Evolutionary conservation across 2,329 filamentous ascomycete genomes (phyloP), one percentile per base, ranked within the genome.

Genomic region (Elsinoe perseae): DNA sequence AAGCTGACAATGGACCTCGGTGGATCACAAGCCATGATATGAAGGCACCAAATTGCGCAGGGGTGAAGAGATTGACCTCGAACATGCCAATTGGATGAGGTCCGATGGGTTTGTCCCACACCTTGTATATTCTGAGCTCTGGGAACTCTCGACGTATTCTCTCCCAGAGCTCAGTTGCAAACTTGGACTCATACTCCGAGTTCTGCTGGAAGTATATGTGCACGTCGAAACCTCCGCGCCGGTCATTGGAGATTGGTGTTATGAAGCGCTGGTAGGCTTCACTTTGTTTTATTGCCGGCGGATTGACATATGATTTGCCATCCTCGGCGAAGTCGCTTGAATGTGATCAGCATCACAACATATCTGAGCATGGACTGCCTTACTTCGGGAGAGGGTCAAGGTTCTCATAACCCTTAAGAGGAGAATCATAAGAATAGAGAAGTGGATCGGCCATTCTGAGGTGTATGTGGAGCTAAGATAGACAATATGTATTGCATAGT

Each of bases 21-120:
- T 91, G 85, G 57, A 95, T 81, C 27, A 88, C 80, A 27, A 95
- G 73, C 90, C 90, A 95, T 0, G 88, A 80, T 36, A 96, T 74
- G 64, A 95, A 95, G 0, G 91, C 90, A 0, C 90, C 90, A 65
- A 95, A 95, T 69, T 95, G 87, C 2, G 82, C 68, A 0, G 90
- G 91, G 0, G 85, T 89, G 69, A 92, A 89, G 18, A 95, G 44
- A 63, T 95, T 95, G 44, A 95, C 89, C 71, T 96, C 91, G 64
- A 95, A 95, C 89, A 95, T 95, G 54, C 84, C 86, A 0, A 89
- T 70, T 0, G 86, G 84, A 68, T 95, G 90, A 0, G 90, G 90
- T 0, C 90, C 91, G 25, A 95, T 71, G 0, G 90, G 89, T 12
- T 74, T 71, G 61, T 93, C 85, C 80, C 82, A 95, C 61, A 95